These are phyloP conservation scores for Crithidia fasciculata DNA, from an alignment of 208 protist genomes.

Conservation along the genomic window DNA sequence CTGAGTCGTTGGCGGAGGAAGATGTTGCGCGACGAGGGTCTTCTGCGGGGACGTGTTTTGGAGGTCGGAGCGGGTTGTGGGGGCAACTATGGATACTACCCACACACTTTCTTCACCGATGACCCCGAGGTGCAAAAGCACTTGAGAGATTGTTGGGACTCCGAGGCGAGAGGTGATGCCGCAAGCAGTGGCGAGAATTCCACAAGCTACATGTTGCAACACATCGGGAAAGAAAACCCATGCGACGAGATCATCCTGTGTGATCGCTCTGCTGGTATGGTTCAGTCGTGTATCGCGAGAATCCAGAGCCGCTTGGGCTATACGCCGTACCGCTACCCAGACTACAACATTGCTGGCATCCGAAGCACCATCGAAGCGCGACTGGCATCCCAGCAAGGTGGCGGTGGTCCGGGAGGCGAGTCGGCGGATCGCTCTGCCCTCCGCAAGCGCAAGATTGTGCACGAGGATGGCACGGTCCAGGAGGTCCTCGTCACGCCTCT, in stretches of 20 bases:
- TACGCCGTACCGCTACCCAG: constrained; percentile 77
- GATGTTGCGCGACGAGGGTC: constrained; percentile 71
- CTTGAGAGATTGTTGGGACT: constrained; percentile 16
- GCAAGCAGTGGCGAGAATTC: constrained; percentile 17
- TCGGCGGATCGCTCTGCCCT: constrained; percentile 14
- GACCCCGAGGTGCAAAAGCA: constrained; percentile 45
- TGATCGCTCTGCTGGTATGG: constrained; percentile 79
- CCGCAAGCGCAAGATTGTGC: constrained; percentile 50
- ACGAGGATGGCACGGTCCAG: constrained; percentile 55
- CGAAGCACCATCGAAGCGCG: constrained; percentile 33
- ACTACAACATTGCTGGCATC: constrained; percentile 67
- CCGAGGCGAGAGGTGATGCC: not conserved
- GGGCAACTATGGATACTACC: constrained; percentile 73
- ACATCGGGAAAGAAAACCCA: constrained; percentile 39
- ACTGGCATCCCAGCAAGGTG: constrained; percentile 3
- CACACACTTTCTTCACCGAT: constrained; percentile 41
- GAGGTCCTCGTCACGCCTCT: constrained; percentile 58
- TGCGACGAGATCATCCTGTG: constrained; percentile 80
- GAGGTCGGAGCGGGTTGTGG: constrained; percentile 88
- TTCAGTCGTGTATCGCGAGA: constrained; percentile 56
- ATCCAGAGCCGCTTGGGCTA: constrained; percentile 72
- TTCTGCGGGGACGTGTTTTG: constrained; percentile 71
- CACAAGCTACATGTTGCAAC: constrained; percentile 39
- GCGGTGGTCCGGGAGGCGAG: constrained; percentile 9
- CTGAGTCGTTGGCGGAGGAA: constrained; percentile 74